Evolutionary conservation across 345 rosid species (phyloP).

Genomic region (Syzygium grande): DNA sequence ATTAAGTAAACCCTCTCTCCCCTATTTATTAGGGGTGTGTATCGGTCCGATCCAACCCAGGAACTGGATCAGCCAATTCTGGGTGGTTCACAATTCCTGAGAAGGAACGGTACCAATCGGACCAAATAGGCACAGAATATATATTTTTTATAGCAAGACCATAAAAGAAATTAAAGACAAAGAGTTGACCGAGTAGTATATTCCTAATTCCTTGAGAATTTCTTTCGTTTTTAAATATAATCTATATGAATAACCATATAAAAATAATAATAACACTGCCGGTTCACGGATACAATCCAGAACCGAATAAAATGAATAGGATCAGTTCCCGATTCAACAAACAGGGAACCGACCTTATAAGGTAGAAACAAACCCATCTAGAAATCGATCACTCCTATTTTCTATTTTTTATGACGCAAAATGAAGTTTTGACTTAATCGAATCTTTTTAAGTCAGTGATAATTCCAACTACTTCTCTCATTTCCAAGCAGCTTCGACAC

Average conservation of each 20-base stretch:
- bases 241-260: not conserved
- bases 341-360: not conserved
- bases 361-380: not conserved
- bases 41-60: accelerated
- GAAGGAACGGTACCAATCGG: not conserved
- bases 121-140: accelerated
- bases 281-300: too few species aligned
- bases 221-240: not conserved
- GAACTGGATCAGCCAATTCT: accelerated
- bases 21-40: not conserved
- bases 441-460: not conserved
- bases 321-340: not conserved
- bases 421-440: not conserved
- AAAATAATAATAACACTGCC: not conserved
- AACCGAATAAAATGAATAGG: not conserved
- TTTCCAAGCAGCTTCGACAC: not conserved
- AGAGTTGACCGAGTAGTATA: not conserved
- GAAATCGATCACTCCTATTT: not conserved
- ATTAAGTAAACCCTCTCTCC: not conserved
- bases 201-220: not conserved
- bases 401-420: not conserved
- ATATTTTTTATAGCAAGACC: not conserved
- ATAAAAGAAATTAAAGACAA: not conserved
- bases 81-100: accelerated
- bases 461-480: not conserved